These are phyloP conservation scores for Fusarium denticulatum DNA, from an alignment of 2,329 filamentous ascomycete species.

Conservation along the genomic window DNA sequence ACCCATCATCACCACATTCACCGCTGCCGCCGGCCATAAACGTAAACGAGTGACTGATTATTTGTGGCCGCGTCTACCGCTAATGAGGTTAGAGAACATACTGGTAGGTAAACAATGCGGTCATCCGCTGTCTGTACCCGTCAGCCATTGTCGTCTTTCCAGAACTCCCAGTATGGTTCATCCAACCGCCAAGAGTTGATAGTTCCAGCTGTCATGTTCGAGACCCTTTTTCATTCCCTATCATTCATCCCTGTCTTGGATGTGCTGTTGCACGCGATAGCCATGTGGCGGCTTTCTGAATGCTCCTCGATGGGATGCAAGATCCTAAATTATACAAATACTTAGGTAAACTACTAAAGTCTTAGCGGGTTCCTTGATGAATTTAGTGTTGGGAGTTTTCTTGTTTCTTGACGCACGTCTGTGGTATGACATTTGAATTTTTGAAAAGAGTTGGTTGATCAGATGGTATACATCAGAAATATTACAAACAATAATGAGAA, in stretches of 20 bases:
- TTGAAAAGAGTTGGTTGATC: slow-evolving; percentile 17
- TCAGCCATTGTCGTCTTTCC: not conserved
- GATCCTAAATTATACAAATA: not conserved
- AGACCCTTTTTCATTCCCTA: slow-evolving; percentile 20
- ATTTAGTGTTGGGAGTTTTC: not conserved
- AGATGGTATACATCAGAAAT: slow-evolving; percentile 6
- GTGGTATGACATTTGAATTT: not conserved
- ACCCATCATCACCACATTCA: slow-evolving; percentile 14
- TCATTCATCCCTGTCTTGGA: not conserved
- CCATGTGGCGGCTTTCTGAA: slow-evolving; percentile 17
- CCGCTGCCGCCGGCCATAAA: not conserved
- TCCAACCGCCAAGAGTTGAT: not conserved
- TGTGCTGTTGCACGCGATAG: not conserved
- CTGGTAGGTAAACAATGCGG: not conserved
- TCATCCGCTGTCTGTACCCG: slow-evolving; percentile 8
- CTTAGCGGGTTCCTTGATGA: not conserved
- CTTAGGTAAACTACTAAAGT: not conserved
- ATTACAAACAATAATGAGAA: slow-evolving; percentile 14
- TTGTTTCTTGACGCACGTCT: not conserved
- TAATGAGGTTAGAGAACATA: not conserved
- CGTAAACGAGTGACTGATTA: not conserved
- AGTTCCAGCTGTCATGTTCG: slow-evolving; percentile 12
- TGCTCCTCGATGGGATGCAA: not conserved
- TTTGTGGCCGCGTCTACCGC: not conserved
- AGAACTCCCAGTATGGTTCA: not conserved